These are phyloP conservation scores for Phoma sp. DNA, from an alignment of 2,329 filamentous ascomycete genomes.

Conservation along the genomic window DNA sequence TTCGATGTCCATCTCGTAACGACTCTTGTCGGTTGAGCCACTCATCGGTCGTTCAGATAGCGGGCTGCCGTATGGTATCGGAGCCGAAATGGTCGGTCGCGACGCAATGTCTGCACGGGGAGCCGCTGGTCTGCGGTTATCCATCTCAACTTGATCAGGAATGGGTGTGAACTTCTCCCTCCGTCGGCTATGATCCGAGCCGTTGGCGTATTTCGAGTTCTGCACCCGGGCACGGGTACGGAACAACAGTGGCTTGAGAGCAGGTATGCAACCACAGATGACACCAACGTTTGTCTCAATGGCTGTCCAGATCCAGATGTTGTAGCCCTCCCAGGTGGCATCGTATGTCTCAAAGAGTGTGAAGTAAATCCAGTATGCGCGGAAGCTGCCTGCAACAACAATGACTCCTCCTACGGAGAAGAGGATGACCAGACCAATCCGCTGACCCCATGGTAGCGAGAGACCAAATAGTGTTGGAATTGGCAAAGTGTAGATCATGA, in stretches of 20 bases:
- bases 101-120: conserved; percentile 28
- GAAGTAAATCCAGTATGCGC: conserved; percentile 56
- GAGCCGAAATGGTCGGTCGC: conserved; percentile 27
- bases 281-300: conserved; percentile 53
- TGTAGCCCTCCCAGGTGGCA: conserved; percentile 53
- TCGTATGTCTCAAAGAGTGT: conserved; percentile 54
- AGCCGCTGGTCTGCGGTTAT: conserved; percentile 37
- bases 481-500: conserved; percentile 54
- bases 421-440: conserved; percentile 52
- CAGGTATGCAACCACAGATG: conserved; percentile 53
- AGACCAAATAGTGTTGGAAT: conserved; percentile 56
- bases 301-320: conserved; percentile 53
- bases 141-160: conserved; percentile 43
- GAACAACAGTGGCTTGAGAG: conserved; percentile 51
- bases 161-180: conserved; percentile 42
- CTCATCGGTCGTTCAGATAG: conserved; percentile 41
- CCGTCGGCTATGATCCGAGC: conserved; percentile 38
- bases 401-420: conserved; percentile 54
- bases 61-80: conserved; percentile 23
- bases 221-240: conserved; percentile 39
- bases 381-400: conserved; percentile 53
- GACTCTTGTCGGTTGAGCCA: conserved; percentile 42
- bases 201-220: conserved; percentile 39
- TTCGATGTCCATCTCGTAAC: conserved; percentile 42
- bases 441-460: conserved; percentile 52